Percentiles rank a stretch among this genome's conserved stretches.
Conservation (phyloP, 371 early-diverging fungal species). For the Rhizopus arrhizus region DNA sequence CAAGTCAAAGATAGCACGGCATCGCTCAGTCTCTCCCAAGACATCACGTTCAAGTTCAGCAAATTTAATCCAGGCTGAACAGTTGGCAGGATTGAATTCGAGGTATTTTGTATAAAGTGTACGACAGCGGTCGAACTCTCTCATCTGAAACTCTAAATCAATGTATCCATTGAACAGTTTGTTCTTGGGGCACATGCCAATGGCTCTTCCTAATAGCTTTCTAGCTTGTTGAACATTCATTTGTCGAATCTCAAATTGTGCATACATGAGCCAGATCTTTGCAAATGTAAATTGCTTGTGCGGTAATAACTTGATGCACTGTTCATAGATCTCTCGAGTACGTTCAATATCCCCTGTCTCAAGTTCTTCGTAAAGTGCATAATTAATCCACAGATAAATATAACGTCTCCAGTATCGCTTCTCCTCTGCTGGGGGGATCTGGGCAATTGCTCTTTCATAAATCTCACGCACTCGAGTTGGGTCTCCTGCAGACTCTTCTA, state of each 20-base stretch:
- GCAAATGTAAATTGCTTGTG: conserved; percentile 95
- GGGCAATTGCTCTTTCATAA: conserved; percentile 94
- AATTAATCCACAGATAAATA: conserved; percentile 97
- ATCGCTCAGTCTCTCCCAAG: conserved; percentile 87
- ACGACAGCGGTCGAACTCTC: conserved; percentile 94
- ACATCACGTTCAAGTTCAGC: conserved; percentile 82
- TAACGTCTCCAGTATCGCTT: conserved; percentile 96
- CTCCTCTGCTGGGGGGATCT: conserved; percentile 83
- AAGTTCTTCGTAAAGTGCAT: conserved; percentile 93
- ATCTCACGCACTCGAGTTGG: conserved; percentile 82
- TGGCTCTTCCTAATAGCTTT: conserved; percentile 80
- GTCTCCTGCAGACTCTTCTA: conserved; percentile 86
- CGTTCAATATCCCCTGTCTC: conserved; percentile 82
- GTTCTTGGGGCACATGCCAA: conserved; percentile 84
- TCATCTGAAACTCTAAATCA: conserved; percentile 88
- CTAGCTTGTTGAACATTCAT: conserved; percentile 78
- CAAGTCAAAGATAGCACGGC: conserved; percentile 87
- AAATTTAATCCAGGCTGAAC: conserved; percentile 93
- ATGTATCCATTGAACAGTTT: conserved; percentile 94
- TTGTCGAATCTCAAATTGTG: conserved; percentile 89
- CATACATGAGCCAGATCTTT: conserved; percentile 93
- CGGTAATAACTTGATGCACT: conserved; percentile 86
- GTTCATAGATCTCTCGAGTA: conserved; percentile 83
- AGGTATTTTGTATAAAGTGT: conserved; percentile 87
- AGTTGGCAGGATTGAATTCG: conserved; percentile 82